A percentile compares a stretch with the other conserved stretches of the same genome.
Conservation (phyloP, 345 rosid species). For the thale cress (Arabidopsis thaliana) region TAIR10.1 NC_003070.9:20877501-20878000, state of each 20-base stretch:
- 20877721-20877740: slow-evolving; percentile 28
- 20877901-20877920: slow-evolving; percentile 59
- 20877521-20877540: slow-evolving; percentile 10
- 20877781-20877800: slow-evolving; percentile 69
- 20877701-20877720: slow-evolving; percentile 88
- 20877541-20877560: not conserved
- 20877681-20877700: slow-evolving; percentile 81
- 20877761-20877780: not conserved
- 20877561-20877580: not conserved
- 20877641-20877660: slow-evolving; percentile 76
- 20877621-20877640: slow-evolving; percentile 46
- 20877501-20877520: slow-evolving; percentile 60
- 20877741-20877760: not conserved
- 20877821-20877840: slow-evolving; percentile 69
- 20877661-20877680: slow-evolving; percentile 76
- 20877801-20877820: slow-evolving; percentile 62
- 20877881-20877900: slow-evolving; percentile 87
- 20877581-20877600: not conserved
- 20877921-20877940: slow-evolving; percentile 81
- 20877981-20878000: slow-evolving; percentile 20
- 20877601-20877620: slow-evolving; percentile 67
- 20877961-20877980: slow-evolving; percentile 58
- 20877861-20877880: slow-evolving; percentile 64
- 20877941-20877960: slow-evolving; percentile 54
- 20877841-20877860: slow-evolving; percentile 84